phyloP scores from a whole-genome alignment of 2,329 filamentous ascomycete species.

The Ciborinia camelliae region DNA sequence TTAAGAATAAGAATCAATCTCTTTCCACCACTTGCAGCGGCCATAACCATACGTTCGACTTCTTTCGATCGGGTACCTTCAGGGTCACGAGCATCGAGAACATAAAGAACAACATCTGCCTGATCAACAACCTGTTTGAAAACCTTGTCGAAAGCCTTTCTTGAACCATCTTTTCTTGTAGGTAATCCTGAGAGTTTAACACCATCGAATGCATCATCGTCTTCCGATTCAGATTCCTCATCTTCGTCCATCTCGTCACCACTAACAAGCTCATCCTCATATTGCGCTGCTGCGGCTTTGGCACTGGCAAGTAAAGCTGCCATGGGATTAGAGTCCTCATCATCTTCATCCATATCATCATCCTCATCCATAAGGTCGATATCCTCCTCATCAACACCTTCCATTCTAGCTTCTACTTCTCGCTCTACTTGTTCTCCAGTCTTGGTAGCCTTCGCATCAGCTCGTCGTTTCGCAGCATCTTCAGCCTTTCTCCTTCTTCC shows the following conservation, averaged over 20 bases:
- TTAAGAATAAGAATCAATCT: constrained; percentile 87
- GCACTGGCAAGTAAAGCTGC: constrained; percentile 86
- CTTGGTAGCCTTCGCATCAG: constrained; percentile 66
- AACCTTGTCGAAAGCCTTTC: constrained; percentile 89
- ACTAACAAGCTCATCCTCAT: constrained; percentile 51
- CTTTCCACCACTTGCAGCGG: constrained; percentile 79
- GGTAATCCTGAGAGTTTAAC: constrained; percentile 51
- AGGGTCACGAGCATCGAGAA: constrained; percentile 87
- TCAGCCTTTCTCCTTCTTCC: constrained; percentile 76
- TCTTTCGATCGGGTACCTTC: constrained; percentile 87
- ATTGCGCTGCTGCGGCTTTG: constrained; percentile 70
- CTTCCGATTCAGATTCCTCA: constrained; percentile 46
- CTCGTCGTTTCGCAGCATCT: constrained; percentile 66
- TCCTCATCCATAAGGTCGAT: constrained; percentile 50
- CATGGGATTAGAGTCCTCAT: constrained; percentile 78
- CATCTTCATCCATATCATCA: constrained; percentile 56
- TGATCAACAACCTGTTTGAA: constrained; percentile 91
- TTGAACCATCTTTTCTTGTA: constrained; percentile 60
- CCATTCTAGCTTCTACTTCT: constrained; percentile 45
- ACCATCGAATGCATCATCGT: constrained; percentile 47
- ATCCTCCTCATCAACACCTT: constrained; percentile 46
- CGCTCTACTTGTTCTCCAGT: constrained; percentile 49
- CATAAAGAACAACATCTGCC: constrained; percentile 88
- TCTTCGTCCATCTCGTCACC: constrained; percentile 55
- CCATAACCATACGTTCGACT: constrained; percentile 87